Base-by-base conservation (phyloP, 257 asterid genomes). In the Solanum piurae region DNA sequence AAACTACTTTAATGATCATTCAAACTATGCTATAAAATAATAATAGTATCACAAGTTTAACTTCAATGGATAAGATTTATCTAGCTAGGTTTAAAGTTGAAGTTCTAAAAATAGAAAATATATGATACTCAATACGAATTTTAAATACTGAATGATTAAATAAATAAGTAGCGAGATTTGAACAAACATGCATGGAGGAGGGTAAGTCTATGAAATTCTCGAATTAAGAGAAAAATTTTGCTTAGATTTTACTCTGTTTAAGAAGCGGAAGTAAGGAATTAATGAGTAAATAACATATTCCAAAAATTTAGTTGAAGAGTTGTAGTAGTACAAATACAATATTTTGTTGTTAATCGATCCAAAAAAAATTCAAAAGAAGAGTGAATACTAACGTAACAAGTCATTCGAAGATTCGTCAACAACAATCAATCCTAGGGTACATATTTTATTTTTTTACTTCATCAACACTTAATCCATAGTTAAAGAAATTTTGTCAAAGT, bases 381-480 rank as follows among this genome's bases (percentile, higher is more conserved):
- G 71, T 62, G 40, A 16, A 44, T 46, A 69, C 27, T 85, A 83
- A 89, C 90, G 93, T 88, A 93, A 84, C 72, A 83, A 89, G 42
- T 82, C 7, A 87, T 87, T 36, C 86, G 89, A 80, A 85, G 86
- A 74, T 55, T 31, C 85, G 90, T 90, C 84, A 29, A 87, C 73
- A 89, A 91, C 93, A 92, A 91, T 90, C 91, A 74, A 93, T 87
- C 89, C 42, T 29, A 55, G 64, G 33, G 69, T 60, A 23, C 29
- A 21, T 60, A 8, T 52, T 52, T 52, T 16, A 1, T 52, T 23
- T 46, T 74, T 87, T 87, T 88, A 92, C 96, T 95, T 94, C 86
- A 64, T 83, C 87, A 36, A 89, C 93, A 95, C 95, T 93, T 91
- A 90, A 92, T 38, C 93, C 86, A 86, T 86, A 90, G 89, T 90